Evolutionary conservation across 2,329 filamentous ascomycete species (phyloP), one percentile per base, ranked within the genome.

Genomic region (Monascus ruber): DNA sequence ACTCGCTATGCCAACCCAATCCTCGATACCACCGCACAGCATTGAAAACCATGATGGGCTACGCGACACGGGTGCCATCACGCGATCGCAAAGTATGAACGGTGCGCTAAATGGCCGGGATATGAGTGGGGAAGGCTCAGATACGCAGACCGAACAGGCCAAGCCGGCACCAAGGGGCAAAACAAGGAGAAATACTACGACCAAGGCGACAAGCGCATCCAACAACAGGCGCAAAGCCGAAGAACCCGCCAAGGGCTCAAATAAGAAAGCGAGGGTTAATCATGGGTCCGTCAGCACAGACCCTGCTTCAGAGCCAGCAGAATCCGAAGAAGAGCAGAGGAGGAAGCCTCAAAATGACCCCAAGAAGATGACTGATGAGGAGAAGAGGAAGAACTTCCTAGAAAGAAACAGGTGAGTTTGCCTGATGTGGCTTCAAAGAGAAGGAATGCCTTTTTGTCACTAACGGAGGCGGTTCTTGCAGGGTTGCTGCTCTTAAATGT

Each of bases 381-480:
- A 98, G 69, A 98, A 98, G 71, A 77, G 91, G 33, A 94, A 93
- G 68, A 98, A 96, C 60, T 98, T 98, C 63, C 71, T 98, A 2
- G 91, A 98, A 58, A 76, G 91, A 26, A 98, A 98, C 62, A 80
- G 89, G 89, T 94, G 77, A 54, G 77, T 67, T 37, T 24, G 5
- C 28, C 25, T 2, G 25, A 4, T 24, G 5, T 11, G 24, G 24
- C 8, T 28, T 28, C 28, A 28, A 8, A 36, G 26, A 9, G n/a
- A 28, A 11, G 11, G 25, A n/a, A 24, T 36, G 26, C 24, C 17
- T 3, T 3, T 3, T 4, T 5, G 10, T 40, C 34, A 34, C 37
- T 24, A 24, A n/a, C 24, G n/a, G 8, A 11, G 10, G 9, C 34
- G 2, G 10, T 32, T 26, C 5, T 26, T 24, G 24, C 48, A 95